Evolutionary conservation across 306 rosid species (phyloP).

Genomic region (Dicorynia guianensis): DNA sequence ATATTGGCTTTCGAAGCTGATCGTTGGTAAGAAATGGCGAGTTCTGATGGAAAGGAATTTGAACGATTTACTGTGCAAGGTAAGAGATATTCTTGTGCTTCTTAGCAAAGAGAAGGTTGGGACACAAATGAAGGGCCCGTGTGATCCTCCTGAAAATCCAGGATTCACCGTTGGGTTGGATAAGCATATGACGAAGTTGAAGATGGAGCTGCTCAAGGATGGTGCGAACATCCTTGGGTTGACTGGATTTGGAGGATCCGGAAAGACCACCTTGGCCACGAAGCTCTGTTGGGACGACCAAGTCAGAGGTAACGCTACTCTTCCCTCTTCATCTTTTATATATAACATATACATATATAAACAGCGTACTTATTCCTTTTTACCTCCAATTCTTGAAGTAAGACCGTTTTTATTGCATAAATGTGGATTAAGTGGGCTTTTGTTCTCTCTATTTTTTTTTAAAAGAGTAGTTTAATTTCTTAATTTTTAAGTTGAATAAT

Average conservation of each 20-base stretch:
- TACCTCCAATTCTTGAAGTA: no score
- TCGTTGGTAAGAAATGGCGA: background rate
- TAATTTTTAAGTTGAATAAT: no score
- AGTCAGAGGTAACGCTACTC: slow-evolving; percentile 43
- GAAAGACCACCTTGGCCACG: slow-evolving; percentile 61
- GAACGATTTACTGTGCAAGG: slow-evolving; percentile 24
- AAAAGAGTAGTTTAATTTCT: no score
- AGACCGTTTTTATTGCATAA: no score
- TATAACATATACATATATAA: no score
- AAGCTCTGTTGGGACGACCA: slow-evolving; percentile 53
- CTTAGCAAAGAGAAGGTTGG: slow-evolving; percentile 3
- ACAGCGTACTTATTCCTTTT: no score
- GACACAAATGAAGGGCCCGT: slow-evolving; percentile 1
- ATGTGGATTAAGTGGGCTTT: no score
- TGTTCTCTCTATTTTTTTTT: no score
- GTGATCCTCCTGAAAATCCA: slow-evolving; percentile 41
- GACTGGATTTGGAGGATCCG: slow-evolving; percentile 62
- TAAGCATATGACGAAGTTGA: slow-evolving; percentile 38
- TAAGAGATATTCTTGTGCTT: slow-evolving; percentile 19
- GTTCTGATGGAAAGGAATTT: slow-evolving; percentile 23
- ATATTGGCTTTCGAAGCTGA: background rate
- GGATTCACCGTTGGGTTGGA: slow-evolving; percentile 50
- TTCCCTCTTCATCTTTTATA: no score
- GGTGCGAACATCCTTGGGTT: slow-evolving; percentile 33
- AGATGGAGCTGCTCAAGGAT: slow-evolving; percentile 43